A percentile compares a stretch with the other conserved stretches of the same genome.
These are phyloP conservation scores for Suillus discolor DNA, from an alignment of 768 basidiomycete genomes.

Conservation along the genomic window DNA sequence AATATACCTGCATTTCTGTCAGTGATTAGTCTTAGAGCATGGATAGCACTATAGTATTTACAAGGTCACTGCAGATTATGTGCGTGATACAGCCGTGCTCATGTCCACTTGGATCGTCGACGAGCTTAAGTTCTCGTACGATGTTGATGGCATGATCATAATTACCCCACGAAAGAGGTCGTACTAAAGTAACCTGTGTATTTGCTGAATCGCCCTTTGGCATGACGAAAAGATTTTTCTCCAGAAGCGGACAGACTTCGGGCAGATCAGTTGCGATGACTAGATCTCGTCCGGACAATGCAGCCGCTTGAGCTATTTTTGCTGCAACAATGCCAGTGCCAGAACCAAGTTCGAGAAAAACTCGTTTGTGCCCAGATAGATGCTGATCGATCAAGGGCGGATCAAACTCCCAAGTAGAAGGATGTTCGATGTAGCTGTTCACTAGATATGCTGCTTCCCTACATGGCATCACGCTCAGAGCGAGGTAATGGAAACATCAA, in stretches of 20 bases:
- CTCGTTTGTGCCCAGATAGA: slow-evolving; percentile 18
- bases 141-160: slow-evolving; percentile 43
- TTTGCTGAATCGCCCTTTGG: slow-evolving; percentile 1
- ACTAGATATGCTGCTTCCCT: slow-evolving; percentile 80
- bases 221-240: slow-evolving; percentile 36
- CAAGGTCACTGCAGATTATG: slow-evolving; percentile 83
- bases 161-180: slow-evolving; percentile 75
- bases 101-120: slow-evolving; percentile 10
- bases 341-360: slow-evolving; percentile 77
- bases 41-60: slow-evolving; percentile 39
- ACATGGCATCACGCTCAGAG: slow-evolving; percentile 13
- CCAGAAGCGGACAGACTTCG: slow-evolving; percentile 62
- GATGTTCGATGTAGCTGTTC: slow-evolving; percentile 52
- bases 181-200: slow-evolving; percentile 34
- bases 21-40: not conserved
- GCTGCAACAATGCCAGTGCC: slow-evolving; percentile 69
- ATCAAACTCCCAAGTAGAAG: slow-evolving; percentile 47
- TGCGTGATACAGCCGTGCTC: slow-evolving; percentile 47
- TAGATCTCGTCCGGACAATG: slow-evolving; percentile 19
- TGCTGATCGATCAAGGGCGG: slow-evolving; percentile 45
- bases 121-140: slow-evolving; percentile 37
- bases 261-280: slow-evolving; percentile 74
- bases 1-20: slow-evolving; percentile 67
- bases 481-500: slow-evolving; percentile 16
- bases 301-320: slow-evolving; percentile 47